Evolutionary conservation across 805 yeast genomes (phyloP).

Genomic region (Phaffomyces thermotolerans): DNA sequence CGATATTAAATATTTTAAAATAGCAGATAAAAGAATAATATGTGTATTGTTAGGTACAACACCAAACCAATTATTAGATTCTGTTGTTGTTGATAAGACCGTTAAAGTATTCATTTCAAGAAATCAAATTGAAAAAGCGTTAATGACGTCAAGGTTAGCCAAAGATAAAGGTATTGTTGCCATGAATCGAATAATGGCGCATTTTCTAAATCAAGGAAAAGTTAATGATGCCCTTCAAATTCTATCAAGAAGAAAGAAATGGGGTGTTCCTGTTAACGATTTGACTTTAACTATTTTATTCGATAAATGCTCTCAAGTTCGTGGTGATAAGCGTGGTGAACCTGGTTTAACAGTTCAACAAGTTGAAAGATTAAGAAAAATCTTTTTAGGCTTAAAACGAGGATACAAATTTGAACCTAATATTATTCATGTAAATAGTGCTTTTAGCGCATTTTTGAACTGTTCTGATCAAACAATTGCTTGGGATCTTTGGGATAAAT

Average conservation of each 20-base stretch:
- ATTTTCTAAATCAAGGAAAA: slow-evolving; percentile 35
- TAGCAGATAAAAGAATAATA: slow-evolving; percentile 39
- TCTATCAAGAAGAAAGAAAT: slow-evolving; percentile 50
- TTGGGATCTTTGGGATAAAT: slow-evolving; percentile 31
- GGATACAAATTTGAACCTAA: slow-evolving; percentile 27
- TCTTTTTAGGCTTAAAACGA: slow-evolving; percentile 25
- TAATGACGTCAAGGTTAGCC: slow-evolving; percentile 42
- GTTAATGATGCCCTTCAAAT: slow-evolving; percentile 44
- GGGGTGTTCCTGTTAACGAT: slow-evolving; percentile 49
- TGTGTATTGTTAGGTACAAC: slow-evolving; percentile 53
- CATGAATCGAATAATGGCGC: slow-evolving; percentile 53
- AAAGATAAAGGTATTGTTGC: slow-evolving; percentile 47
- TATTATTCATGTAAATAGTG: slow-evolving; percentile 39
- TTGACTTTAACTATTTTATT: slow-evolving; percentile 40
- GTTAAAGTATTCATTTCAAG: slow-evolving; percentile 43
- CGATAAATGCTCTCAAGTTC: slow-evolving; percentile 34
- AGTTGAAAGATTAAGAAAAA: slow-evolving; percentile 27
- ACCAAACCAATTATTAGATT: slow-evolving; percentile 50
- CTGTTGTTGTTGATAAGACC: slow-evolving; percentile 47
- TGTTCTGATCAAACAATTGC: slow-evolving; percentile 32
- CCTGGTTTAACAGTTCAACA: slow-evolving; percentile 27
- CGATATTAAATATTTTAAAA: slow-evolving; percentile 26
- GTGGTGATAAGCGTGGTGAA: slow-evolving; percentile 9
- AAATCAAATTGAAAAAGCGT: slow-evolving; percentile 47
- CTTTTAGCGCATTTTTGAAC: slow-evolving; percentile 36